Evolutionary conservation across 1,139 yeast genomes (phyloP).

Genomic region (Wickerhamomyces sp.): DNA sequence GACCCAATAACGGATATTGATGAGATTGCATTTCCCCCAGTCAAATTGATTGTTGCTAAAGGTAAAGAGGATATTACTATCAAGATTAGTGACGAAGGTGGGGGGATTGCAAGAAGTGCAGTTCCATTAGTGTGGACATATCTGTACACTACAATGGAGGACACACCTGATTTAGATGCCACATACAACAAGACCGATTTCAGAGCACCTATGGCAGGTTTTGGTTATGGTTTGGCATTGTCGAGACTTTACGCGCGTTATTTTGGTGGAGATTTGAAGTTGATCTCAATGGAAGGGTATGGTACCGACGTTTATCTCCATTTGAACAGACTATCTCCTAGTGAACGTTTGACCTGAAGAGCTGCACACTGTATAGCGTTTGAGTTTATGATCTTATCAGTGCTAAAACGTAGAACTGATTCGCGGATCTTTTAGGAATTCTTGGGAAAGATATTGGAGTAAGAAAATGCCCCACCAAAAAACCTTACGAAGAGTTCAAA

Average conservation of each 20-base stretch:
- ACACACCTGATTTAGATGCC: conserved; percentile 63
- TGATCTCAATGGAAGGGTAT: conserved; percentile 89
- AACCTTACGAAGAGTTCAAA: too few relatives aligned
- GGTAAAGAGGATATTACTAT: conserved; percentile 93
- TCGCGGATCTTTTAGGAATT: too few relatives aligned
- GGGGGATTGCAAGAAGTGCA: conserved; percentile 84
- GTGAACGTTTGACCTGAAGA: conserved; percentile 21
- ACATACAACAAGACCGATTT: conserved; percentile 25
- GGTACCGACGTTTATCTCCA: conserved; percentile 92
- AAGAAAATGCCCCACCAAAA: too few relatives aligned
- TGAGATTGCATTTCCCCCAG: conserved; percentile 73
- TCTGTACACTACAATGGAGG: conserved; percentile 80
- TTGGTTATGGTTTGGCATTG: conserved; percentile 88
- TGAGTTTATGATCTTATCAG: too few relatives aligned
- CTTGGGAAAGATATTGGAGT: too few relatives aligned
- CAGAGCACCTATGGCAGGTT: conserved; percentile 89
- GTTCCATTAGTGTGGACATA: conserved; percentile 89
- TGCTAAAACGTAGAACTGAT: too few relatives aligned
- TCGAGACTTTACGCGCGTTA: conserved; percentile 83
- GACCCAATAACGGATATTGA: conserved; percentile 50
- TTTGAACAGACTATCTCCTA: conserved; percentile 42
- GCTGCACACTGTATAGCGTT: too few relatives aligned
- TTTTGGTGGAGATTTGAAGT: conserved; percentile 85
- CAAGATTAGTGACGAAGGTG: conserved; percentile 90
- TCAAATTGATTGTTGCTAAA: conserved; percentile 84